Percentiles rank a stretch among this genome's conserved stretches.
phyloP scores from a whole-genome alignment of 2,329 filamentous ascomycete genomes.

The Trichoderma guizhouense region DNA sequence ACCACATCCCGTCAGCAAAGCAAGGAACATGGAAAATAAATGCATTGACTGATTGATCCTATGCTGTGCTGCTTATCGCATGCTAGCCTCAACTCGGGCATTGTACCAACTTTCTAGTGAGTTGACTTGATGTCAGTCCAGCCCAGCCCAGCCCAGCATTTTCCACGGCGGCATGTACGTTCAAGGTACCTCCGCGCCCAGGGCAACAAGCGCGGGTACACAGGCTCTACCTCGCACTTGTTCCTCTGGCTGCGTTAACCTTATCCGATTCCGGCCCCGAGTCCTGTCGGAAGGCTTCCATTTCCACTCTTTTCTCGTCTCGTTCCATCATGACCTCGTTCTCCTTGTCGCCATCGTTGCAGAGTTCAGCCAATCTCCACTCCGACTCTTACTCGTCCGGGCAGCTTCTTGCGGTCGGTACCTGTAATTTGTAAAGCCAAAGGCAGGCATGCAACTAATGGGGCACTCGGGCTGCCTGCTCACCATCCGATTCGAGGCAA shows the following conservation, averaged over 20 bases:
- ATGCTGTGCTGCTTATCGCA: background rate
- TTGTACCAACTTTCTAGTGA: background rate
- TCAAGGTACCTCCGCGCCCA: background rate
- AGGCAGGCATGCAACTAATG: background rate
- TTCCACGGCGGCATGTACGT: background rate
- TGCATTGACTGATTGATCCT: background rate
- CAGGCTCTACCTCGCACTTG: background rate
- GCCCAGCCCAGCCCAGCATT: background rate
- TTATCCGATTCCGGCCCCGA: conserved; percentile 12
- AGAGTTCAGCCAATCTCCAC: conserved; percentile 15
- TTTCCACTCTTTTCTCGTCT: background rate
- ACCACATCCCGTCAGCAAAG: background rate
- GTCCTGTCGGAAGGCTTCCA: background rate
- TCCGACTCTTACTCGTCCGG: background rate
- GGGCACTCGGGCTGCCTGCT: background rate
- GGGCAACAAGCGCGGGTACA: background rate
- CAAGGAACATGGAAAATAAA: background rate
- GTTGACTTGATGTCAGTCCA: background rate
- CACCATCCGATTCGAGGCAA: background rate
- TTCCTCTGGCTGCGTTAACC: background rate
- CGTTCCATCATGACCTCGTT: background rate
- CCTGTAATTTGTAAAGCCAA: background rate
- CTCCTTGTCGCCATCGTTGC: background rate
- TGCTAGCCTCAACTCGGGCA: background rate
- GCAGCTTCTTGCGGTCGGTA: background rate